phyloP scores from a whole-genome alignment of 2,329 filamentous ascomycete species.

The Penicillium sclerotiorum region DNA sequence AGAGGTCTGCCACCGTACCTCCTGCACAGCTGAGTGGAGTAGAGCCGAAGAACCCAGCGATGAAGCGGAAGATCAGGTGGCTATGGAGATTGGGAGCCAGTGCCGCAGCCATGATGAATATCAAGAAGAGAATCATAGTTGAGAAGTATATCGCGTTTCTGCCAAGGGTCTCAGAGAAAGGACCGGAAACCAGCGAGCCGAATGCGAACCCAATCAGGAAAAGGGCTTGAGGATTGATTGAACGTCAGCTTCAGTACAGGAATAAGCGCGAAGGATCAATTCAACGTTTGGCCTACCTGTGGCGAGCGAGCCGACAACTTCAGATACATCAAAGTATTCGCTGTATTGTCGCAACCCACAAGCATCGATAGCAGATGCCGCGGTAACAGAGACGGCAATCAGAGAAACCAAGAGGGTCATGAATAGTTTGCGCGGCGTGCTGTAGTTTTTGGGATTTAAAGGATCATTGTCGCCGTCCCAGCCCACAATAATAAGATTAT shows the following conservation, averaged over 20 bases:
- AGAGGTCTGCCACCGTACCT: slow-evolving; percentile 51
- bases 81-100: slow-evolving; percentile 52
- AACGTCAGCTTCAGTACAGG: too few relatives aligned
- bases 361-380: slow-evolving; percentile 57
- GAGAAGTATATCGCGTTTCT: slow-evolving; percentile 54
- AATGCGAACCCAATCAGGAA: slow-evolving; percentile 50
- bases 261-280: too few relatives aligned
- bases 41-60: slow-evolving; percentile 52
- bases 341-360: slow-evolving; percentile 50
- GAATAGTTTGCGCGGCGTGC: slow-evolving; percentile 33
- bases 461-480: slow-evolving; percentile 42
- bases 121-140: slow-evolving; percentile 49
- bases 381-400: slow-evolving; percentile 55
- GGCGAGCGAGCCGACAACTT: slow-evolving; percentile 55
- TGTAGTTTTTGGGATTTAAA: slow-evolving; percentile 43
- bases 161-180: slow-evolving; percentile 52
- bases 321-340: slow-evolving; percentile 50
- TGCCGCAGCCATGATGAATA: slow-evolving; percentile 53
- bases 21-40: slow-evolving; percentile 51
- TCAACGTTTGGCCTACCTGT: too few relatives aligned
- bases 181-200: slow-evolving; percentile 53
- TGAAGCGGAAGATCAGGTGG: slow-evolving; percentile 53
- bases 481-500: slow-evolving; percentile 36
- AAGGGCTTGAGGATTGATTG: too few relatives aligned
- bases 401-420: slow-evolving; percentile 48